phyloP scores from a whole-genome alignment of 2,329 filamentous ascomycete genomes.

The Fusarium beomiforme region DNA sequence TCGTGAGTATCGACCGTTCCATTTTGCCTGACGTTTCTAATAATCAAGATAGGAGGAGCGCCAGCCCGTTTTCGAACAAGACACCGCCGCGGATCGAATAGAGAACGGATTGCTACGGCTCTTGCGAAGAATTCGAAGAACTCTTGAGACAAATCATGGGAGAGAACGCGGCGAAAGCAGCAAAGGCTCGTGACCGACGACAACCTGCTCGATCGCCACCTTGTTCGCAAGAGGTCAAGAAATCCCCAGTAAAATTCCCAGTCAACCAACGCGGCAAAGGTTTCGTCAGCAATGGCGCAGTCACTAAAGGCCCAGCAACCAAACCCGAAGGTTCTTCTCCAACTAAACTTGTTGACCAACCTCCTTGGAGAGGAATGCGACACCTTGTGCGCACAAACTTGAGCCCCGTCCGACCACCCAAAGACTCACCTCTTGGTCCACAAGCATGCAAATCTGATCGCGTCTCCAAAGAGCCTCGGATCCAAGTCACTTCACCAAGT shows the following conservation, averaged over 20 bases:
- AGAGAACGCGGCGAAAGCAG: neutral
- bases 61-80: constrained; percentile 52
- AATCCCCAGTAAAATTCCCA: too few species aligned
- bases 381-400: constrained; percentile 1
- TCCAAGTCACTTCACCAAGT: constrained; percentile 1
- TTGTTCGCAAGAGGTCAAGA: neutral
- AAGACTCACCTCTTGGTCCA: constrained; percentile 1
- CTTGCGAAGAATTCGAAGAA: constrained; percentile 44
- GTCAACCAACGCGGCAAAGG: neutral
- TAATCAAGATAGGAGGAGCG: constrained; percentile 47
- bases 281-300: neutral
- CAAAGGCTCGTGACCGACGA: neutral
- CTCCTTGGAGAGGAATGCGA: constrained; percentile 26
- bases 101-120: constrained; percentile 48
- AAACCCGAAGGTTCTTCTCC: neutral
- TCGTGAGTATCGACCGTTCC: constrained; percentile 66
- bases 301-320: neutral
- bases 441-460: neutral
- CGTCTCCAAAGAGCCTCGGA: constrained; percentile 20
- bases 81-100: constrained; percentile 58
- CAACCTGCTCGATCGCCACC: neutral
- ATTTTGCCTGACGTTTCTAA: constrained; percentile 22
- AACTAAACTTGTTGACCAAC: neutral
- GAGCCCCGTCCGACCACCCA: neutral
- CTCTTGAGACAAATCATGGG: constrained; percentile 28